Base-by-base conservation (phyloP, 164 flowering plant genomes). In the Protea cynaroides region DNA sequence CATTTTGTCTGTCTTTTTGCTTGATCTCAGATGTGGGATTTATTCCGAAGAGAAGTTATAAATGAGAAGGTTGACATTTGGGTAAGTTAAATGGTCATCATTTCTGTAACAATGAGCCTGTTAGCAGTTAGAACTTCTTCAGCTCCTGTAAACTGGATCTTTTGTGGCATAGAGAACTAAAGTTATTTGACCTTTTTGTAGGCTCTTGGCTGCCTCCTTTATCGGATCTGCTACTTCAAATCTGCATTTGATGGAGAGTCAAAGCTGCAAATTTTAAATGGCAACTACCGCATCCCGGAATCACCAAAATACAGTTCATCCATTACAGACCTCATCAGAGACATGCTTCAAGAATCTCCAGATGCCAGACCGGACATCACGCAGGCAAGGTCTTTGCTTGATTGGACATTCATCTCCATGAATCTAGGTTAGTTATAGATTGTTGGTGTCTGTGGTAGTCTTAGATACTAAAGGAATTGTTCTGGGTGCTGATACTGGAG, bases 311-410 rank as follows among this genome's bases (percentile, higher is more conserved):
- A 83, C 79, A 85, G 83, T 73, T 73, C 90, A 0, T 63, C 65
- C 1, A 56, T 92, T 18, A 84, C 82, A 22, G 92, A 83, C 71
- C 75, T 95, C 50, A 90, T 92, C 66, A 82, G 71, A 58, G 99
- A 95, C 82, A 84, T 90, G 97, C 97, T 95, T 66, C 86, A 90
- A 65, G 80, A 86, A 56, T 84, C 92, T 21, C 99, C 98, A 58
- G 90, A 86, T 17, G 81, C 70, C 80, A 79, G 99, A 85, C 99
- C 98, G 78, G 98, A 95, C 79, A 90, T 95, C 88, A 88, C 90
- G 79, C 99, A 95, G 98, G 99, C 96, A 92, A 95, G 98, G 78
- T 82, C 89, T 90, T 85, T 87, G 94, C 95, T 88, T 86, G 89
- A 87, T 92, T 87, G 88, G 92, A 80, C 89, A 84, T 86, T 89